These are phyloP conservation scores for Trichomonascus vanleenenianus DNA, from an alignment of 805 yeast genomes.

Conservation along the genomic window DNA sequence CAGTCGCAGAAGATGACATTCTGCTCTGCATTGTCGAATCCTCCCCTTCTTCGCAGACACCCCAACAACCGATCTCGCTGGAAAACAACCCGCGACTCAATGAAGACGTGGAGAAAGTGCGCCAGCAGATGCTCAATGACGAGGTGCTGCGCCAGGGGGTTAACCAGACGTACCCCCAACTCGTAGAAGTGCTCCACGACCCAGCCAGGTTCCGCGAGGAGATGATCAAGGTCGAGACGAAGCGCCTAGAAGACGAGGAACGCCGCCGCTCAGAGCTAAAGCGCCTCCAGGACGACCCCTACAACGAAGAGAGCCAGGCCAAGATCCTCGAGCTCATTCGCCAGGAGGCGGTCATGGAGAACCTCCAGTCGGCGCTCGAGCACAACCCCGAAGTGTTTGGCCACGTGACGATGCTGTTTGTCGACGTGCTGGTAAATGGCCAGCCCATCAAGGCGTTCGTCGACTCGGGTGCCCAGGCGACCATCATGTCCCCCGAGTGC, in stretches of 20 bases:
- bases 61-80: slow-evolving; percentile 2
- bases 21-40: slow-evolving; percentile 30
- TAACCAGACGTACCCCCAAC: slow-evolving; percentile 38
- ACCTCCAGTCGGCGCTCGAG: slow-evolving; percentile 71
- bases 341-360: slow-evolving; percentile 70
- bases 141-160: slow-evolving; percentile 28
- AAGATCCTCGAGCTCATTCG: slow-evolving; percentile 59
- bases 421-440: slow-evolving; percentile 72
- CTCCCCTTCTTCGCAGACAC: no score
- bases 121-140: slow-evolving; percentile 29
- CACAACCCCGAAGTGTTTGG: slow-evolving; percentile 87
- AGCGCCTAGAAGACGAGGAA: slow-evolving; percentile 26
- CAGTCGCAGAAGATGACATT: slow-evolving; percentile 52
- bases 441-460: slow-evolving; percentile 83
- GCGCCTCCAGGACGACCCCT: slow-evolving; percentile 55
- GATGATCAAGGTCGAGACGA: slow-evolving; percentile 24
- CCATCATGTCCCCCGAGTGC: slow-evolving; percentile 68
- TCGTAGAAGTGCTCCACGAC: slow-evolving; percentile 40
- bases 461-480: slow-evolving; percentile 92
- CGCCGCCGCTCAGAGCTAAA: slow-evolving; percentile 41
- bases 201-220: slow-evolving; percentile 39
- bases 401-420: slow-evolving; percentile 73
- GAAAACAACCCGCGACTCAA: slow-evolving; percentile 1
- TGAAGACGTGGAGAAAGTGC: slow-evolving; percentile 25
- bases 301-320: slow-evolving; percentile 59